Percentiles rank a stretch among this genome's conserved stretches.
Conservation (phyloP, 2,329 filamentous ascomycete species). For the Aspergillus japonicus region DNA sequence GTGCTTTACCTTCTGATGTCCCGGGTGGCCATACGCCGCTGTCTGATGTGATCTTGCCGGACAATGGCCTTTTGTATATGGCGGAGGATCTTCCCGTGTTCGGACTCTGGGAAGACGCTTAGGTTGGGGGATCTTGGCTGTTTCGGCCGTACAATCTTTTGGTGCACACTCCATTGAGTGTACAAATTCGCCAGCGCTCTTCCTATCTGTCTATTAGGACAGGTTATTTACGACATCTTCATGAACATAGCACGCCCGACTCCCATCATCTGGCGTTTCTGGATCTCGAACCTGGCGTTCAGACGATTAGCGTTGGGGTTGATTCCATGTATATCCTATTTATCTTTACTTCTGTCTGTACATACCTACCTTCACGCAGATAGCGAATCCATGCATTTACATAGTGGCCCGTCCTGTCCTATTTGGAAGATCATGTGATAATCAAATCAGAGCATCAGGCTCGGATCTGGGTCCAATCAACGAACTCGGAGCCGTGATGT, state of each 20-base stretch:
- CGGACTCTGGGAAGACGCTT: slow-evolving; percentile 32
- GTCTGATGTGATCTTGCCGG: slow-evolving; percentile 33
- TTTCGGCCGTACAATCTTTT: not conserved
- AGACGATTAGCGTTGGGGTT: not conserved
- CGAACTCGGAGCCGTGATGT: no score
- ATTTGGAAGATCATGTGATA: not conserved
- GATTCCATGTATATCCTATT: not conserved
- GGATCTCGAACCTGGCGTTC: not conserved
- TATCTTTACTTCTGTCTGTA: not conserved
- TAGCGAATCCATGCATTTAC: not conserved
- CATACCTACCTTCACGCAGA: not conserved
- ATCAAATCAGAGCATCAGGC: not conserved
- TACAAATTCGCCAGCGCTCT: not conserved
- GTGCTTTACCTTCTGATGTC: slow-evolving; percentile 9
- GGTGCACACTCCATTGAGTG: not conserved
- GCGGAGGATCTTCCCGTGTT: slow-evolving; percentile 35
- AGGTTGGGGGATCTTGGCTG: not conserved
- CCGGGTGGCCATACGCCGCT: slow-evolving; percentile 30
- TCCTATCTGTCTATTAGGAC: not conserved
- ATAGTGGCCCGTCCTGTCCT: not conserved
- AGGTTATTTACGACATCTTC: no score
- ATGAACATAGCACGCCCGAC: not conserved
- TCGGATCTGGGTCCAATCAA: no score
- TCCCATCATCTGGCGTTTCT: not conserved
- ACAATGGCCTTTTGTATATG: slow-evolving; percentile 36